A percentile compares a stretch with the other conserved stretches of the same genome.
These are phyloP conservation scores for Neonothopanus nambi DNA, from an alignment of 1,284 basidiomycete genomes.

Conservation along the genomic window DNA sequence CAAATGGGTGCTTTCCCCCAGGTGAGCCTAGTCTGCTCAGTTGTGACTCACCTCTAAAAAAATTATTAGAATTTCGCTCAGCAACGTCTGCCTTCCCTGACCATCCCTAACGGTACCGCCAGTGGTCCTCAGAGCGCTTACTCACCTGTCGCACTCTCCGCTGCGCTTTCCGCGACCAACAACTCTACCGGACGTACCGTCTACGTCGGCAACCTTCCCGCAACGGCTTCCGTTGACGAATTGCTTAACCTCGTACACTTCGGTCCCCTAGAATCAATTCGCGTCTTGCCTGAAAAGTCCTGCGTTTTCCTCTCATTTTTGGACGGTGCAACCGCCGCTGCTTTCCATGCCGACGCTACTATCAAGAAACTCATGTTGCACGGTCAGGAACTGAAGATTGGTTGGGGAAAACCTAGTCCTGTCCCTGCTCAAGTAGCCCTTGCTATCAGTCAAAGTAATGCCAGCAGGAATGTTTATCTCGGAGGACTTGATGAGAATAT, in stretches of 20 bases:
- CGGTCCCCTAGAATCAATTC: slow-evolving; percentile 93
- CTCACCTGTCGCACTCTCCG: slow-evolving; percentile 67
- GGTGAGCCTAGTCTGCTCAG: slow-evolving; percentile 39
- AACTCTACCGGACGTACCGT: slow-evolving; percentile 85
- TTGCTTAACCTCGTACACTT: slow-evolving; percentile 97
- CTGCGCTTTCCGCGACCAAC: slow-evolving; percentile 54
- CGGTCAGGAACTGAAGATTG: slow-evolving; percentile 92
- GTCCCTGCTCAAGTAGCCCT: slow-evolving; percentile 83
- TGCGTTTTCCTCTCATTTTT: slow-evolving; percentile 99
- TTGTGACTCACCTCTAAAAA: slow-evolving; percentile 62
- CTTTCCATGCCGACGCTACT: slow-evolving; percentile 93
- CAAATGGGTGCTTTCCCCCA: slow-evolving; percentile 71
- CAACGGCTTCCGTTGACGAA: slow-evolving; percentile 95
- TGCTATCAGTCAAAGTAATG: slow-evolving; percentile 87
- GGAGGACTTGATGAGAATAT: slow-evolving; percentile 86
- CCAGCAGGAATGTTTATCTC: slow-evolving; percentile 91
- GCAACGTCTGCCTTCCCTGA: slow-evolving; percentile 66
- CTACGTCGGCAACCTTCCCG: slow-evolving; percentile 95
- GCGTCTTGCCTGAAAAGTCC: slow-evolving; percentile 95
- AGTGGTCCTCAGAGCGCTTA: slow-evolving; percentile 49
- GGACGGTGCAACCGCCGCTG: slow-evolving; percentile 86
- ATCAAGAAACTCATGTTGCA: slow-evolving; percentile 91
- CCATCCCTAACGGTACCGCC: slow-evolving; percentile 41
- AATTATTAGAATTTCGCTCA: slow-evolving; percentile 20
- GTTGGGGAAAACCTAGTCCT: slow-evolving; percentile 92